A percentile compares a stretch with the other conserved stretches of the same genome.
These are phyloP conservation scores for Hypsizygus marmoreus DNA, from an alignment of 768 basidiomycete genomes.

Conservation along the genomic window DNA sequence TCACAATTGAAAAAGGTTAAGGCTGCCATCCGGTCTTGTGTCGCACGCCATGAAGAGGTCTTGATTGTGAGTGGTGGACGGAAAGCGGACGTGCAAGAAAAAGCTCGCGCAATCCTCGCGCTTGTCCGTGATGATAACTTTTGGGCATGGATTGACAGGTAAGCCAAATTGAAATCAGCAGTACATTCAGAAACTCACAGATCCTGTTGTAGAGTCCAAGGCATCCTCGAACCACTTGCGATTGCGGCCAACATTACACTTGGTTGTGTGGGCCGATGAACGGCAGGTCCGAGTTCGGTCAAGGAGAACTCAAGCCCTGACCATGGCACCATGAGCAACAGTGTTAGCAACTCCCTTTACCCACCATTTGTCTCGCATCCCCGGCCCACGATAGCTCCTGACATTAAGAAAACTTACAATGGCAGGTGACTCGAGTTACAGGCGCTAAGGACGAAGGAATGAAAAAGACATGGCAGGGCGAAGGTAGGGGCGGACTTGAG, in stretches of 20 bases:
- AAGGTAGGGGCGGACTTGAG: too few species aligned
- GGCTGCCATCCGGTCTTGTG: constrained; percentile 3
- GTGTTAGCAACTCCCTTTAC: too few species aligned
- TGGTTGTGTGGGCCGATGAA: too few species aligned
- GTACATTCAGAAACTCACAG: constrained; percentile 1
- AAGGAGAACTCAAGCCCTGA: too few species aligned
- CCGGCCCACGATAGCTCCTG: too few species aligned
- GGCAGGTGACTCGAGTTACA: too few species aligned
- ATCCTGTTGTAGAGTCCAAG: constrained; percentile 17
- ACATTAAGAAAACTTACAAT: too few species aligned
- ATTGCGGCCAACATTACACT: constrained; percentile 27
- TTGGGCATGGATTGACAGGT: constrained; percentile 13
- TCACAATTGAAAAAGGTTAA: constrained; percentile 12
- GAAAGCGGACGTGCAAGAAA: constrained; percentile 3
- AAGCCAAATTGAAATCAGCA: constrained; percentile 1
- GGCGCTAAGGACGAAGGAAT: too few species aligned
- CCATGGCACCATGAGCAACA: too few species aligned
- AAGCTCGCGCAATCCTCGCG: constrained; percentile 7
- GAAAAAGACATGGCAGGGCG: too few species aligned
- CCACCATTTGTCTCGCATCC: too few species aligned
- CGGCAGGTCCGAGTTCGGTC: too few species aligned
- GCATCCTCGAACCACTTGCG: constrained; percentile 28
- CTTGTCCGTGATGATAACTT: constrained; percentile 8
- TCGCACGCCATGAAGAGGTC: constrained; percentile 1
- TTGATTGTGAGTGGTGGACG: constrained; percentile 9